phyloP scores from a whole-genome alignment of 2,329 filamentous ascomycete genomes.

The Nectriaceae sp. region DNA sequence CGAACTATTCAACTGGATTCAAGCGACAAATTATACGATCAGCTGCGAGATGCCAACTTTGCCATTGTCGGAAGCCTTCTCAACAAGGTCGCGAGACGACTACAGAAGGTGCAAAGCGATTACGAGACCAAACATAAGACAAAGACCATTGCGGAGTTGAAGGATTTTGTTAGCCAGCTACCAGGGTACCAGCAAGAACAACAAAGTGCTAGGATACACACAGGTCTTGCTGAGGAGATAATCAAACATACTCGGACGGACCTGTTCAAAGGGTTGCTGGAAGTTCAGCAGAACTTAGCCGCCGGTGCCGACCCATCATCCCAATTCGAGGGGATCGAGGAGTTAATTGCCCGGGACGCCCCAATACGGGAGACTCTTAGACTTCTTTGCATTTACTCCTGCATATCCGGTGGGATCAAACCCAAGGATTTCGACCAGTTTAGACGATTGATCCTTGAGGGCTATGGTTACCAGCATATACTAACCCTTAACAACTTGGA shows the following conservation, averaged over 20 bases:
- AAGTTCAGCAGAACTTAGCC: conserved; percentile 94
- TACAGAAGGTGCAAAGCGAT: conserved; percentile 80
- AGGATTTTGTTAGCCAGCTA: conserved; percentile 92
- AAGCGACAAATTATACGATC: conserved; percentile 83
- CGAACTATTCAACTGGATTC: conserved; percentile 88
- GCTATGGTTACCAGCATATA: conserved; percentile 93
- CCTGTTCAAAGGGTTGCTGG: conserved; percentile 82
- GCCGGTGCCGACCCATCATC: conserved; percentile 86
- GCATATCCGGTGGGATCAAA: conserved; percentile 84
- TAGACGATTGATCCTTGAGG: conserved; percentile 83
- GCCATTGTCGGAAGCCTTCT: conserved; percentile 87
- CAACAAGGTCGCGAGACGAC: conserved; percentile 85
- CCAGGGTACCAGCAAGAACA: conserved; percentile 93
- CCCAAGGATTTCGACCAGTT: conserved; percentile 88
- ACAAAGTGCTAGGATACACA: conserved; percentile 88
- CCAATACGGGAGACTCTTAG: conserved; percentile 81
- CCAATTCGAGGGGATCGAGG: conserved; percentile 88
- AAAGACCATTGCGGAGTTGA: conserved; percentile 87
- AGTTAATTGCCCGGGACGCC: conserved; percentile 87
- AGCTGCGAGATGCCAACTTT: conserved; percentile 91
- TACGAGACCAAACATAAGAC: conserved; percentile 89
- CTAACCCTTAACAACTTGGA: conserved; percentile 87
- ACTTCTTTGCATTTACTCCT: conserved; percentile 87
- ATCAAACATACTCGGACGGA: conserved; percentile 91
- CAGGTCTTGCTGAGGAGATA: conserved; percentile 89